Evolutionary conservation across 495 filamentous ascomycete genomes (phyloP).

Genomic region (Amorphotheca resinae): DNA sequence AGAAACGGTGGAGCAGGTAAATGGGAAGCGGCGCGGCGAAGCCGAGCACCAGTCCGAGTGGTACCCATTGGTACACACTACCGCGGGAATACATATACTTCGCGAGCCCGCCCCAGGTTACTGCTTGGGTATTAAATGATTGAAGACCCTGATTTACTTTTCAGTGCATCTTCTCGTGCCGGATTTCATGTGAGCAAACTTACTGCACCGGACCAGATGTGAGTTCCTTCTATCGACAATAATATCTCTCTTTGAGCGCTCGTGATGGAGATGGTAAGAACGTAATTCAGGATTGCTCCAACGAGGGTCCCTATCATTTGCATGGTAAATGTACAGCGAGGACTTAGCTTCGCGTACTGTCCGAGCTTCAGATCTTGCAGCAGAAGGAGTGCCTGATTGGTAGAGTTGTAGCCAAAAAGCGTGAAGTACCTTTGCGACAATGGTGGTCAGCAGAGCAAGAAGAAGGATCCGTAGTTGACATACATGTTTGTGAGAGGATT

Average conservation of each 20-base stretch:
- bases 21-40: slow-evolving; percentile 27
- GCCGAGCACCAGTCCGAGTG: slow-evolving; percentile 24
- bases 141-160: slow-evolving; percentile 36
- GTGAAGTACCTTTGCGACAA: slow-evolving; percentile 35
- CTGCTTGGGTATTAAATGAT: slow-evolving; percentile 25
- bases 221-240: slow-evolving; percentile 26
- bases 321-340: slow-evolving; percentile 30
- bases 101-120: slow-evolving; percentile 30
- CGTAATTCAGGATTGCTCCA: slow-evolving; percentile 35
- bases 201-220: slow-evolving; percentile 39
- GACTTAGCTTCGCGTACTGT: slow-evolving; percentile 26
- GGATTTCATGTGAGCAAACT: too few species aligned
- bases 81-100: slow-evolving; percentile 29
- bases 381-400: slow-evolving; percentile 25
- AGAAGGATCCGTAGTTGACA: slow-evolving; percentile 1
- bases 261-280: slow-evolving; percentile 33
- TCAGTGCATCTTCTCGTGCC: too few species aligned
- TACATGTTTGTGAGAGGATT: slow-evolving; percentile 27
- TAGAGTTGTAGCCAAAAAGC: slow-evolving; percentile 24
- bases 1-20: slow-evolving; percentile 20
- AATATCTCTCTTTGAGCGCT: slow-evolving; percentile 27
- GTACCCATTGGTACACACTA: slow-evolving; percentile 26
- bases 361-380: slow-evolving; percentile 28
- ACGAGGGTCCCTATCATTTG: slow-evolving; percentile 34
- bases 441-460: slow-evolving; percentile 23